Conservation (phyloP, 2,329 filamentous ascomycete species). For the Stemphylium lycopersici region DNA sequence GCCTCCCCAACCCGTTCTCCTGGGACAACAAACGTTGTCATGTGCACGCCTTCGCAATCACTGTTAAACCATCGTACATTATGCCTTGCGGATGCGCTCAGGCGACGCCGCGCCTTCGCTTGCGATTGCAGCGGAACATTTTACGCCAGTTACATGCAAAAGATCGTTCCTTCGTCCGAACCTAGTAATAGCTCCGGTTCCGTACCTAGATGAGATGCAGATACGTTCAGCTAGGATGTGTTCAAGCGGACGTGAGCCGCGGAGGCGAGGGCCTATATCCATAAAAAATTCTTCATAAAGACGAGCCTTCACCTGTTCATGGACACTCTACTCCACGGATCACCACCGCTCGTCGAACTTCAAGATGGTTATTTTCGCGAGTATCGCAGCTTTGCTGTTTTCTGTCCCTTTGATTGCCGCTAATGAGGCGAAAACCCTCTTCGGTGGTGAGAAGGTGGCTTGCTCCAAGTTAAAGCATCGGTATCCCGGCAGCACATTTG, state of each 20-base stretch:
- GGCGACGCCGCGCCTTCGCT: too few species aligned
- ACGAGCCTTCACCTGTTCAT: not conserved
- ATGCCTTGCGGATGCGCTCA: too few species aligned
- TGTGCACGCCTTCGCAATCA: too few species aligned
- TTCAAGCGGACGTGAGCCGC: not conserved
- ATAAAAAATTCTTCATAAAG: not conserved
- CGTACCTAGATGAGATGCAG: not conserved
- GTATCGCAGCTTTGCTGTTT: not conserved
- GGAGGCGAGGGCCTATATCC: not conserved
- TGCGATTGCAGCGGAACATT: too few species aligned
- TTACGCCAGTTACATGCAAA: not conserved
- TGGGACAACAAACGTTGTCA: not conserved
- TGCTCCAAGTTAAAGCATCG: not conserved
- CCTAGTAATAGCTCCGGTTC: not conserved
- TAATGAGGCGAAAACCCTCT: not conserved
- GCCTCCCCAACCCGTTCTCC: not conserved
- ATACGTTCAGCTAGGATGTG: not conserved
- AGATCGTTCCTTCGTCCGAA: not conserved
- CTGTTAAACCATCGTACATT: too few species aligned
- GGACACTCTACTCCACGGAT: not conserved
- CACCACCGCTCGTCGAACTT: not conserved
- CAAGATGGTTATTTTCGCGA: not conserved
- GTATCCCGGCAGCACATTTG: not conserved
- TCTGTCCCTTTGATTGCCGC: not conserved
- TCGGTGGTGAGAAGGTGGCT: not conserved